Base-by-base conservation (phyloP, 495 filamentous ascomycete genomes). In the Neurospora intermedia region DNA sequence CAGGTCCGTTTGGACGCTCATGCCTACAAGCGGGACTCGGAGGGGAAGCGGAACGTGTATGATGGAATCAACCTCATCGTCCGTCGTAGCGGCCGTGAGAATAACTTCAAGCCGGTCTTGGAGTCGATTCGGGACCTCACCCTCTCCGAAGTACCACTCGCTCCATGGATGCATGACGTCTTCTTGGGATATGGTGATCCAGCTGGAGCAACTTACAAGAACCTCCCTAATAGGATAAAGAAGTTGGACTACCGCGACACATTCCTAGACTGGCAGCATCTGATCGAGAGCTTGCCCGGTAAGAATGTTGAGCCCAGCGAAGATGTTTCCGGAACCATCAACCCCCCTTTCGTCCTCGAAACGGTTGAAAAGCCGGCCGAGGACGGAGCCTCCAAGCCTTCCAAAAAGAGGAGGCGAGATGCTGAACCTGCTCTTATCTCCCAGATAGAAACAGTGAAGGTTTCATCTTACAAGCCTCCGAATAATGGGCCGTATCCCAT, bases 121-220 rank as follows among this genome's bases (percentile, higher is more conserved):
- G 92, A 97, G 73, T 97, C 94, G 1, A 96, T 99, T 78, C 91
- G 91, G 77, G 92, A 89, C 69, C 88, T 99, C 38, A 91, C 93
- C 6, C 86, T 97, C 39, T 93, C 94, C 3, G 92, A 97, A 74
- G 89, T 96, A 35, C 90, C 93, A 9, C 87, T 97, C 48, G 94
- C 96, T 4, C 87, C 91, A 15, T 99, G 96, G 96, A 84, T 99
- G 41, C 93, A 97, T 77, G 96, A 98, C 71, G 94, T 98, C 8
- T 98, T 99, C 83, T 87, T 99, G 18, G 96, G 96, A 8, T 97
- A 95, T 83, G 96, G 96, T 35, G 94, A 98, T 81, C 95, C 96
- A 43, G 88, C 93, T 31, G 89, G 91, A 69, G 96, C 96, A 20
- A 91, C 91, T 27, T 97, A 97, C 79, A 92, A 91, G 35, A 89